Evolutionary conservation across 148 eudicot genomes (phyloP), one percentile per base, ranked within the genome.

Genomic region (Rhododendron molle): DNA sequence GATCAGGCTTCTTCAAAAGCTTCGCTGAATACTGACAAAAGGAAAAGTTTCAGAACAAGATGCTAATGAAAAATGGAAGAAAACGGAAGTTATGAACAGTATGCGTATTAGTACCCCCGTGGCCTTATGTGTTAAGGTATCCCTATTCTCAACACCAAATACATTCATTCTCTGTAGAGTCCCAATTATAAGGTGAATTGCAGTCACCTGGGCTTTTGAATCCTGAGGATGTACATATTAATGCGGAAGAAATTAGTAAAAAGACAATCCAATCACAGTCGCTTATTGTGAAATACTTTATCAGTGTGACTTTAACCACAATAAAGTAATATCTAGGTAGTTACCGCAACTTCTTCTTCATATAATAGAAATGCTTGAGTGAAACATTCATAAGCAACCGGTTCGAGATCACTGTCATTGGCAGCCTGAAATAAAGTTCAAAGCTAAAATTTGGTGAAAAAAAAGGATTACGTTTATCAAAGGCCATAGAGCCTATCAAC

Each of bases 281-380:
- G 0, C 60, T 60, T 76, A 18, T 18, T n/a, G 21, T n/a, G 44
- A 50, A 16, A 34, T 58, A 82, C 36, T 49, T 38, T 34, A 72
- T 47, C 28, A 81, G 28, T 69, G 44, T 44, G n/a, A 38, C 40
- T 43, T 67, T 30, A 40, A 71, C 62, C 11, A 77, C 81, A 83
- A 13, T 28, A 79, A 86, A 85, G 0, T 58, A 46, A 80, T 82
- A 49, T 82, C 7, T 32, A 21, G 83, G 60, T 44, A 88, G 78
- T 89, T 93, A 97, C 99, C 95, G 98, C 98, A 81, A 97, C 88
- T 86, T 97, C 99, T 94, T 97, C 99, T 88, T 97, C 99, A 82
- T 97, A 97, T 54, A 97, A 78, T 43, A 97, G 88, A 88, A 97
- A 97, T 85, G 99, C 99, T 83, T 93, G 99, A 81, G 99, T 95